phyloP scores from a whole-genome alignment of 192 early-diverging fungal genomes.

The Backusella tarrabulga region DNA sequence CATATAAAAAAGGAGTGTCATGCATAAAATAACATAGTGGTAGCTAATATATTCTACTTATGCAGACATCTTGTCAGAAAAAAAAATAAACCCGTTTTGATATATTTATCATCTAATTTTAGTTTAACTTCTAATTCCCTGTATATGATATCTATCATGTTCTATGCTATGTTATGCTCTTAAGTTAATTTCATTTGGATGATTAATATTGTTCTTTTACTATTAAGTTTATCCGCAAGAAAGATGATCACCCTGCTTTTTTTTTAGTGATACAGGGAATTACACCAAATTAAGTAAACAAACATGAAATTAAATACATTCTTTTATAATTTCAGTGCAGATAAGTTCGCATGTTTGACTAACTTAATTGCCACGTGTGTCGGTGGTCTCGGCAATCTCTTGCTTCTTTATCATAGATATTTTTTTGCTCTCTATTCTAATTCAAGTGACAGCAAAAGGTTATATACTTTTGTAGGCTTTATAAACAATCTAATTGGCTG shows the following conservation, averaged over 20 bases:
- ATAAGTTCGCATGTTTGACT: constrained; percentile 3
- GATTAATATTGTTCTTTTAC: not conserved
- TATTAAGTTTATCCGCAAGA: not conserved
- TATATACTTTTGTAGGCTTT: not conserved
- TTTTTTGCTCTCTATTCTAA: not conserved
- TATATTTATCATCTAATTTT: not conserved
- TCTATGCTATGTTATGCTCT: not conserved
- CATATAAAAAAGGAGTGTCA: not conserved
- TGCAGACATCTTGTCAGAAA: not conserved
- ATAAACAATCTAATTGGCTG: not conserved
- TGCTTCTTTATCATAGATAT: not conserved
- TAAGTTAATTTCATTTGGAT: not conserved
- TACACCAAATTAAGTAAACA: not conserved
- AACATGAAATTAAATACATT: not conserved
- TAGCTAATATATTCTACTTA: not conserved
- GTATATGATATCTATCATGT: not conserved
- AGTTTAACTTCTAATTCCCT: not conserved
- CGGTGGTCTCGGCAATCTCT: constrained; percentile 3
- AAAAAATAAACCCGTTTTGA: not conserved
- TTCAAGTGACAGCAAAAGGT: not conserved
- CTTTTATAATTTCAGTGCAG: not conserved
- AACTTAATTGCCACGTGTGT: constrained; percentile 6
- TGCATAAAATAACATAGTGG: not conserved
- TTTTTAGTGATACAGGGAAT: not conserved
- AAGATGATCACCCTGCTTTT: not conserved